Conservation (phyloP, 345 rosid species). For the Limnanthes douglasii region DNA sequence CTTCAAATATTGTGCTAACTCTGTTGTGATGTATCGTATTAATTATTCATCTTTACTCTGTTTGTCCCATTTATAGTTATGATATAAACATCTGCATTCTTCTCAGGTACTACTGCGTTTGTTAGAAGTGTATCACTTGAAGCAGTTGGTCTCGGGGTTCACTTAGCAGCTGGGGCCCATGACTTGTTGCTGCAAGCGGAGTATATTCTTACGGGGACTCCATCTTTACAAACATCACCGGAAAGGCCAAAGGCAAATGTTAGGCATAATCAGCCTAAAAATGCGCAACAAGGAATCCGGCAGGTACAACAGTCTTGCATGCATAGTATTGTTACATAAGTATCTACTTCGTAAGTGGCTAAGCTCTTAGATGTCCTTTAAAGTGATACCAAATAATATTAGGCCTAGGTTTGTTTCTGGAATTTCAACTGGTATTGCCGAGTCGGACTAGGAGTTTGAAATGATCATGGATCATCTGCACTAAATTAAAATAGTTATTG, state of each 20-base stretch:
- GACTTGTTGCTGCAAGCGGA: slow-evolving; percentile 75
- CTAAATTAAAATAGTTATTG: too few species aligned
- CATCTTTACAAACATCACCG: slow-evolving; percentile 32
- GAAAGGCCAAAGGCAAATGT: slow-evolving; percentile 37
- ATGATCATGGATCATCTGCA: slow-evolving; percentile 9
- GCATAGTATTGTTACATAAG: background rate
- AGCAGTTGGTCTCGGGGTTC: slow-evolving; percentile 93
- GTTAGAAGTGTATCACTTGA: slow-evolving; percentile 85
- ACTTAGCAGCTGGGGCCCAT: slow-evolving; percentile 84
- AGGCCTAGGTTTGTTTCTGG: background rate
- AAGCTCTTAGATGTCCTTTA: background rate
- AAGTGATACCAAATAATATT: background rate
- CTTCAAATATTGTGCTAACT: too few species aligned
- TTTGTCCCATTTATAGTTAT: too few species aligned
- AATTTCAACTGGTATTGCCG: too few species aligned
- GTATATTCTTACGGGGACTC: slow-evolving; percentile 39
- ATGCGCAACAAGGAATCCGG: slow-evolving; percentile 76
- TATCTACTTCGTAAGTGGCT: background rate
- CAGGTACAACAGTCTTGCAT: slow-evolving; percentile 30
- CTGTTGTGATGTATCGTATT: too few species aligned
- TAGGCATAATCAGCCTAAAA: slow-evolving; percentile 67
- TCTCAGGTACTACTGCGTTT: slow-evolving; percentile 79
- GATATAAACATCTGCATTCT: background rate
- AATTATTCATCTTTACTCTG: too few species aligned
- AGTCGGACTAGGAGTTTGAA: too few species aligned